These are phyloP conservation scores for Auriscalpium orientale DNA, from an alignment of 768 basidiomycete species.

Conservation along the genomic window DNA sequence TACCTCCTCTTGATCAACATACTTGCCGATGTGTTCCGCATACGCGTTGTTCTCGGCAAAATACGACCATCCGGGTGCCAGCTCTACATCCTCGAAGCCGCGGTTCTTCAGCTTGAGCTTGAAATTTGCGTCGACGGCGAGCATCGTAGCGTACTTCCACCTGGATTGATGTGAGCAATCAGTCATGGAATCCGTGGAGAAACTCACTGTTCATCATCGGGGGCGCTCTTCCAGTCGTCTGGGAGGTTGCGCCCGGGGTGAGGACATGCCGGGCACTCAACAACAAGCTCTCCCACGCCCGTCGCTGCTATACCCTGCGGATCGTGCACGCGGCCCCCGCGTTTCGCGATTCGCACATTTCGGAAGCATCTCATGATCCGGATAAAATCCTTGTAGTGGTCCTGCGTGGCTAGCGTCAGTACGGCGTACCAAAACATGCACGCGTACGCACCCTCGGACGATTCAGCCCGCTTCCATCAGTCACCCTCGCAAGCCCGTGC, in stretches of 20 bases:
- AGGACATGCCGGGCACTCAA: conserved; percentile 21
- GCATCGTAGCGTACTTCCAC: conserved; percentile 5
- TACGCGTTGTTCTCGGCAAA: not conserved
- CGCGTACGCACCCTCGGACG: conserved; percentile 10
- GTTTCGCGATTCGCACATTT: conserved; percentile 16
- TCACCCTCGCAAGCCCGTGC: not conserved
- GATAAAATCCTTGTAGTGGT: conserved; percentile 2
- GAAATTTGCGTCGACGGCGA: conserved; percentile 5
- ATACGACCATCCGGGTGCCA: not conserved
- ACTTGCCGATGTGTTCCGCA: not conserved
- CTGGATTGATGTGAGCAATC: not conserved
- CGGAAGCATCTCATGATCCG: conserved; percentile 12
- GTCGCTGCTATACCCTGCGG: conserved; percentile 10
- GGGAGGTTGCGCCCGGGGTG: conserved; percentile 16
- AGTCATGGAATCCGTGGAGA: not conserved
- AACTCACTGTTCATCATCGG: conserved; percentile 12
- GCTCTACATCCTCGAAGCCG: not conserved
- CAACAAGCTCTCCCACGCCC: conserved; percentile 6
- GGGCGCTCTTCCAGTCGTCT: conserved; percentile 8
- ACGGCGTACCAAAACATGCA: no score
- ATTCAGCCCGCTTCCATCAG: not conserved
- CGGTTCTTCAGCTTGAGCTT: not conserved
- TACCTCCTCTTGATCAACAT: not conserved
- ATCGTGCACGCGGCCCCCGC: conserved; percentile 16
- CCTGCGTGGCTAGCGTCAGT: no score